Evolutionary conservation across 2,329 filamentous ascomycete genomes (phyloP), one percentile per base, ranked within the genome.

Genomic region (Xylariomycetidae sp.): DNA sequence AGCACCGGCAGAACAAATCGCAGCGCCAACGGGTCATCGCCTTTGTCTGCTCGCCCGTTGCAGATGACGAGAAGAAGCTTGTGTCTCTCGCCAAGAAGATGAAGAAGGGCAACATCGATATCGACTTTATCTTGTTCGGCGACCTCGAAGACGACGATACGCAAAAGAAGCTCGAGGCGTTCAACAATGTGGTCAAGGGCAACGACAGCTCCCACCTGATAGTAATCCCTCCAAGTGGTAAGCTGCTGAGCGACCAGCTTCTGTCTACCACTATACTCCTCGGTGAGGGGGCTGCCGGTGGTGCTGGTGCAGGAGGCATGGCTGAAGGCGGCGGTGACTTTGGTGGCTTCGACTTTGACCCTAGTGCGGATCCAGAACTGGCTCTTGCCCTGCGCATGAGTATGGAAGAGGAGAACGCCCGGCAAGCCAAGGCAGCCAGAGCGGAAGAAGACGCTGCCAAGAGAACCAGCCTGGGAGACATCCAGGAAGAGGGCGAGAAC

Each of bases 1-100:
- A 97, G 69, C 92, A 98, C 67, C 83, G 92, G 54, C 89, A 95
- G 67, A 97, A 98, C 69, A 95, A 95, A 66, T 88, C 87, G 30
- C 92, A 97, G 67, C 81, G 88, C 51, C 89, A 95, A 72, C 85
- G 92, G 48, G 94, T 98, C 72, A 85, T 98, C 64, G 88, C 94
- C 41, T 96, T 98, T 63, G 84, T 89, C 44, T 98, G 92, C 74
- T 95, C 88, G 26, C 85, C 89, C 17, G 82, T 97, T 55, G 75
- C 81, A 42, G 92, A 98, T 57, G 83, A 87, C 45, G 85, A 96
- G 62, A 92, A 92, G 67, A 80, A 84, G 34, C 78, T 98, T 31
- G 77, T 89, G 42, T 86, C 87, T 57, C 75, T 98, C 18, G 89
- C 92, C 27, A 94, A 92, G 71, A 94, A 92, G 69, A 94, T 97